These are phyloP conservation scores for Xylaria sp. DNA, from an alignment of 2,329 filamentous ascomycete species.

Conservation along the genomic window DNA sequence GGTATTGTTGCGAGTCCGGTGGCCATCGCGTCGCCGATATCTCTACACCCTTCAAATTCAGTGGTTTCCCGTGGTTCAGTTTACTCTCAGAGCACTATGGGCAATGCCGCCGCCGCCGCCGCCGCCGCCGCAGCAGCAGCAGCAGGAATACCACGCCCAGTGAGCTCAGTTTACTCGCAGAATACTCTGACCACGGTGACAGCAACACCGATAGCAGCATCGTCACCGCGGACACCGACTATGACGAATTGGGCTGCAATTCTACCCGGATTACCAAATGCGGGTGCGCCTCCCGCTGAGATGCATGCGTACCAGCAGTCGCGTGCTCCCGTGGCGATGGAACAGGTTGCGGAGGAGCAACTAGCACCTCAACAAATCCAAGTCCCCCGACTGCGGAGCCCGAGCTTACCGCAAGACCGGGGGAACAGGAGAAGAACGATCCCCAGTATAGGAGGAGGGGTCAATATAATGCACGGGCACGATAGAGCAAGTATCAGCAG, in stretches of 20 bases:
- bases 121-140: neutral
- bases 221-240: slow-evolving; percentile 33
- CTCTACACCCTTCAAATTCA: slow-evolving; percentile 26
- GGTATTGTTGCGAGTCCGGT: slow-evolving; percentile 26
- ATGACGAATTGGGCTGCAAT: slow-evolving; percentile 30
- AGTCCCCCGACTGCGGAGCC: slow-evolving; percentile 36
- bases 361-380: slow-evolving; percentile 24
- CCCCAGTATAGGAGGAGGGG: slow-evolving; percentile 3
- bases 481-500: neutral
- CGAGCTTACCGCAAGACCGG: slow-evolving; percentile 33
- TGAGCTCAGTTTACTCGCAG: slow-evolving; percentile 34
- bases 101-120: too few species aligned
- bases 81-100: slow-evolving; percentile 26
- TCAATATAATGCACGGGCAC: neutral
- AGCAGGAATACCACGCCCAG: slow-evolving; percentile 24
- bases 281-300: neutral
- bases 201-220: neutral
- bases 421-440: slow-evolving; percentile 25
- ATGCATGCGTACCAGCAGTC: neutral
- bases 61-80: slow-evolving; percentile 27
- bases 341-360: slow-evolving; percentile 16
- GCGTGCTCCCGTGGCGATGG: slow-evolving; percentile 5
- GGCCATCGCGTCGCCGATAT: slow-evolving; percentile 12
- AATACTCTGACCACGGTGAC: slow-evolving; percentile 27
- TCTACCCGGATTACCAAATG: slow-evolving; percentile 18